A percentile compares a stretch with the other conserved stretches of the same genome.
phyloP scores from a whole-genome alignment of 2,329 filamentous ascomycete genomes.

The Neopestalotiopsis clavispora region DNA sequence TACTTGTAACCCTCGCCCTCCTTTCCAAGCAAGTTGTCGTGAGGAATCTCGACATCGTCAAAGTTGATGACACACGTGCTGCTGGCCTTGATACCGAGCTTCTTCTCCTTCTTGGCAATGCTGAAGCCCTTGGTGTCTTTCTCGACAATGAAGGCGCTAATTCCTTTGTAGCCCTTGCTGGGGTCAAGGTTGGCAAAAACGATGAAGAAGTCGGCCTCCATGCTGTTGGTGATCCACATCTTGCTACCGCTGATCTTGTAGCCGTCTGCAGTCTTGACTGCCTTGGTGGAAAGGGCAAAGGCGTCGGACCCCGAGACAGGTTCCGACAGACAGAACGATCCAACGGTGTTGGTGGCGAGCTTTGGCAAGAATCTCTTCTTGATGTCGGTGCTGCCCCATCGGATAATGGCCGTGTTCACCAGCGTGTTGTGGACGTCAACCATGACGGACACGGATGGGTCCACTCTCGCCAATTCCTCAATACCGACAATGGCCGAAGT shows the following conservation, averaged over 20 bases:
- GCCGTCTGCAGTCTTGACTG: conserved; percentile 79
- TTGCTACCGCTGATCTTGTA: conserved; percentile 91
- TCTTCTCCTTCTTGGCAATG: conserved; percentile 99
- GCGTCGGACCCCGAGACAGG: conserved; percentile 93
- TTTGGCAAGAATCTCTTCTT: conserved; percentile 90
- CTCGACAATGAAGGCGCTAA: conserved; percentile 94
- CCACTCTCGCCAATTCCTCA: conserved; percentile 91
- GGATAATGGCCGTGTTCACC: conserved; percentile 90
- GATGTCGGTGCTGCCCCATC: conserved; percentile 76
- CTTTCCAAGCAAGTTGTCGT: conserved; percentile 85
- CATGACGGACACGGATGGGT: conserved; percentile 93
- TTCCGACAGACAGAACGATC: conserved; percentile 91
- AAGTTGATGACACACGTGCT: conserved; percentile 98
- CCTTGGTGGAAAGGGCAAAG: conserved; percentile 92
- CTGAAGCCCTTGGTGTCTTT: conserved; percentile 88
- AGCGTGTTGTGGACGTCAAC: conserved; percentile 98
- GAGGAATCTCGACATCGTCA: conserved; percentile 91
- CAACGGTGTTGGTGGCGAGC: conserved; percentile 87
- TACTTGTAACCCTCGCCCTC: conserved; percentile 97
- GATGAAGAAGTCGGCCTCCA: conserved; percentile 94
- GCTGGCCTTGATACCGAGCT: conserved; percentile 93
- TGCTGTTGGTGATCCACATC: conserved; percentile 99
- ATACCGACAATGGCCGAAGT: conserved; percentile 95
- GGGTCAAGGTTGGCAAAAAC: conserved; percentile 97
- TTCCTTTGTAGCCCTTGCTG: conserved; percentile 93